Evolutionary conservation across 768 basidiomycete genomes (phyloP), one percentile per base, ranked within the genome.

Genomic region (Infundibulicybe gibba): DNA sequence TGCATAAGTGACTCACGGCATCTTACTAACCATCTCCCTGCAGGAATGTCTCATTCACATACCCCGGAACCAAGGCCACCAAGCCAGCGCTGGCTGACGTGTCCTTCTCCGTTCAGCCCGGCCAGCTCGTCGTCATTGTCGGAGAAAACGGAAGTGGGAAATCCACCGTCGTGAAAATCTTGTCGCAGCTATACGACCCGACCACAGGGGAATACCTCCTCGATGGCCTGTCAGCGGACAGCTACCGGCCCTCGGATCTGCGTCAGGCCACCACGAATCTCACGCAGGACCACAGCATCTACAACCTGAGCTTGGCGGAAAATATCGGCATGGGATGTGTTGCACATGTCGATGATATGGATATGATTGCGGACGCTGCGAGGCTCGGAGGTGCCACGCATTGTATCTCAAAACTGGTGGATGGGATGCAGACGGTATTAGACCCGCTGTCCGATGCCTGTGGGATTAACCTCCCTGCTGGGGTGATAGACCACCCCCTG

Each of bases 111-210:
- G 63, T 75, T 42, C 50, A 61, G 12, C 53, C 68, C 0, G 71
- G 71, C 9, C 57, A 63, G 13, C 50, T 72, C 4, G 69, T 66
- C 6, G 66, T 74, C 17, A 57, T 75, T 16, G 72, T 75, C 6
- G 72, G 72, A 12, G 53, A 54, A 3, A 75, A 74, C 45, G 72
- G 71, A 3, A 62, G 61, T 47, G 72, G 69, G 8, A 72, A 71
- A 43, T 62, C 65, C 1, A 68, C 69, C 12, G 43, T 71, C 30
- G 53, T 75, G 1, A 70, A 70, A 32, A 51, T 74, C 9, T 49
- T 75, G 16, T 57, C 65, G 3, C 59, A 70, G 0, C 47, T 70
- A 5, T 71, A 67, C 49, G 64, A 71, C 42, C 59, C 63, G 2
- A 57, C 60, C 0, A 48, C 49, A 4, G 72, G 72, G 0, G 53